These are phyloP conservation scores for Phytopythium delawarense DNA, from an alignment of 352 stramenopile genomes.

Conservation along the genomic window DNA sequence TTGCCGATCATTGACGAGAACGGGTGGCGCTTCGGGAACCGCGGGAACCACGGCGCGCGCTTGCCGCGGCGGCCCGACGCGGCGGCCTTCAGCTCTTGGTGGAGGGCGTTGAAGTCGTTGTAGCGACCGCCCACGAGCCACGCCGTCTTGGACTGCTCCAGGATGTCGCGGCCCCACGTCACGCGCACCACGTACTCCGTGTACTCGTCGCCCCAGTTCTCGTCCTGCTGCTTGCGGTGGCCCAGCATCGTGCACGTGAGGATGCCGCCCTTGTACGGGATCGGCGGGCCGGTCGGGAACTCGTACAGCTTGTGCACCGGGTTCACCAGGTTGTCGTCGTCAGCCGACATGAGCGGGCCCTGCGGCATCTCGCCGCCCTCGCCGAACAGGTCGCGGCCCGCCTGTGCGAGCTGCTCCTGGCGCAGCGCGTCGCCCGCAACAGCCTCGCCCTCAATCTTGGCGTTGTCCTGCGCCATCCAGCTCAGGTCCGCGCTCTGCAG, in stretches of 20 bases:
- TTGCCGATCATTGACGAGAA: constrained; percentile 90
- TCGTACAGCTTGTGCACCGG: constrained; percentile 85
- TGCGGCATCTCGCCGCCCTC: constrained; percentile 72
- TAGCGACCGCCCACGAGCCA: constrained; percentile 86
- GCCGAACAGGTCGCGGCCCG: constrained; percentile 80
- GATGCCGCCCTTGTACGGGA: constrained; percentile 89
- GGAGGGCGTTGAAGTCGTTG: constrained; percentile 89
- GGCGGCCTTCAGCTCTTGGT: constrained; percentile 86
- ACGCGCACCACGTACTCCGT: constrained; percentile 87
- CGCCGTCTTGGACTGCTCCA: constrained; percentile 86
- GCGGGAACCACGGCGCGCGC: constrained; percentile 85
- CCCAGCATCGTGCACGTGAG: constrained; percentile 87
- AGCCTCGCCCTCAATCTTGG: constrained; percentile 72
- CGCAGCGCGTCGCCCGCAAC: constrained; percentile 69
- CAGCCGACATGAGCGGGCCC: constrained; percentile 79
- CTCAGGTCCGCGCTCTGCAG: constrained; percentile 82
- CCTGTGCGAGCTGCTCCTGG: constrained; percentile 80
- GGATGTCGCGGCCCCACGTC: constrained; percentile 85
- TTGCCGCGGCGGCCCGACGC: constrained; percentile 81
- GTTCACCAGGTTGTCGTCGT: constrained; percentile 86
- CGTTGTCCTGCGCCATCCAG: constrained; percentile 81
- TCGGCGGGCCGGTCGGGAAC: constrained; percentile 86
- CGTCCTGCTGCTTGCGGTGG: constrained; percentile 85
- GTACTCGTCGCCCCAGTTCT: constrained; percentile 90
- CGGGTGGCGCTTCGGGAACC: constrained; percentile 86